Evolutionary conservation across 805 yeast species (phyloP), one percentile per base, ranked within the genome.

Genomic region (Starmerella potacharoeniae): DNA sequence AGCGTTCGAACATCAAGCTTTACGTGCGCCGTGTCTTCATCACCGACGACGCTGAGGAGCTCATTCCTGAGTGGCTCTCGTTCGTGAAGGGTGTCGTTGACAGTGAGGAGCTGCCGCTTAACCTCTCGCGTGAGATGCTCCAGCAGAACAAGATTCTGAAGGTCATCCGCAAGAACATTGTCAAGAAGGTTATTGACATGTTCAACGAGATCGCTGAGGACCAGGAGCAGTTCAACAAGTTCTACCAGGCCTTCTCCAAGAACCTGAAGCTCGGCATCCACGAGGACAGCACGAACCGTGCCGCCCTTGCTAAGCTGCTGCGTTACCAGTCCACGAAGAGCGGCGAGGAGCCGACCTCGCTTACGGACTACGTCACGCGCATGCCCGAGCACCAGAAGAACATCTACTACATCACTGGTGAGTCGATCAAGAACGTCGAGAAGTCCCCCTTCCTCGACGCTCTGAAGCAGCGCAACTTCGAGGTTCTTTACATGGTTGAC

Each of bases 311-410:
- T 66, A 93, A 93, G 79, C 81, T 93, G 71, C 81, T 93, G 77
- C 86, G 99, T 79, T 93, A 81, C 85, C 80, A 89, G 84, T 89
- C 97, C 56, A 90, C 97, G 70, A 91, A 90, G 80, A 84, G 96
- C 62, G 70, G 81, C 66, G 98, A 91, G 70, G 98, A 93, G 79
- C 73, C 79, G 73, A 91, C 97, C 64, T 91, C 97, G 41, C 81
- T 93, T 70, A 76, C 95, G 65, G 99, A 93, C 78, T 93, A 93
- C 78, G 95, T 93, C 63, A 91, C 97, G 65, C 86, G 97, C 78
- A 93, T 93, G 99, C 96, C 93, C 73, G 97, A 89, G 77, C 96
- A 88, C 80, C 99, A 93, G 81, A 90, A 93, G 93, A 93, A 93
- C 81, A 87, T 93, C 71, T 93, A 93, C 84, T 93, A 81, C 83